These are phyloP conservation scores for Sporothrix euskadiensis DNA, from an alignment of 2,329 filamentous ascomycete genomes.

Conservation along the genomic window DNA sequence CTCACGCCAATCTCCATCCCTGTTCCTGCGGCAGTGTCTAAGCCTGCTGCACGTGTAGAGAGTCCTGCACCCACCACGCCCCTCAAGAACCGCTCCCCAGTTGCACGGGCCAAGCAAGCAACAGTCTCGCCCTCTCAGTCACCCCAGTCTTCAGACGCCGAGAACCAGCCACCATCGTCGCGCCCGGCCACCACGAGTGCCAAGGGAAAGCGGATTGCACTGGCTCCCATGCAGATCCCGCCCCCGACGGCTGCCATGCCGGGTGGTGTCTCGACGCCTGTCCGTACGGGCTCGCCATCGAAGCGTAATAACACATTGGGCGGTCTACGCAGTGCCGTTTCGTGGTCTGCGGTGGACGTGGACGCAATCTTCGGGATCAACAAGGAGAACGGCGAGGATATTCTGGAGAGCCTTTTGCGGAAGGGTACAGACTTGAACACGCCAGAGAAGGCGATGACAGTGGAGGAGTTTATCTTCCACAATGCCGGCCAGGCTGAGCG, in stretches of 20 bases:
- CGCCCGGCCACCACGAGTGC: constrained; percentile 51
- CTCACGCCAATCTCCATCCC: background rate
- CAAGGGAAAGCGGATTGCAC: constrained; percentile 49
- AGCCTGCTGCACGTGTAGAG: background rate
- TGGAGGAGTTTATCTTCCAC: constrained; percentile 87
- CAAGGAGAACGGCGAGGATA: constrained; percentile 37
- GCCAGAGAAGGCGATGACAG: constrained; percentile 84
- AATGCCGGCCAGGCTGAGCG: constrained; percentile 80
- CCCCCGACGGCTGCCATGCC: background rate
- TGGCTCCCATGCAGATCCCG: constrained; percentile 45
- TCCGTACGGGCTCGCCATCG: constrained; percentile 58
- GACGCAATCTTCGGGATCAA: constrained; percentile 64
- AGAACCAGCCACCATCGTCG: constrained; percentile 74
- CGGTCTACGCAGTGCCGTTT: constrained; percentile 56
- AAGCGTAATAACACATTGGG: constrained; percentile 52
- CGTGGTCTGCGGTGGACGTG: constrained; percentile 76
- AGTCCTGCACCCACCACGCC: constrained; percentile 45
- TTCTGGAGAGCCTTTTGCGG: constrained; percentile 50
- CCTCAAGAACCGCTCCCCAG: constrained; percentile 44
- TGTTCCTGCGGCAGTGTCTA: background rate
- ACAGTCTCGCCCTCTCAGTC: constrained; percentile 65
- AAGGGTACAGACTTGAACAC: constrained; percentile 65
- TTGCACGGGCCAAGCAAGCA: constrained; percentile 54
- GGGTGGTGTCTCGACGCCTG: constrained; percentile 45
- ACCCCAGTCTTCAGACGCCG: constrained; percentile 75